phyloP scores from a whole-genome alignment of 306 rosid species.

The Mimosa bimucronata region DNA sequence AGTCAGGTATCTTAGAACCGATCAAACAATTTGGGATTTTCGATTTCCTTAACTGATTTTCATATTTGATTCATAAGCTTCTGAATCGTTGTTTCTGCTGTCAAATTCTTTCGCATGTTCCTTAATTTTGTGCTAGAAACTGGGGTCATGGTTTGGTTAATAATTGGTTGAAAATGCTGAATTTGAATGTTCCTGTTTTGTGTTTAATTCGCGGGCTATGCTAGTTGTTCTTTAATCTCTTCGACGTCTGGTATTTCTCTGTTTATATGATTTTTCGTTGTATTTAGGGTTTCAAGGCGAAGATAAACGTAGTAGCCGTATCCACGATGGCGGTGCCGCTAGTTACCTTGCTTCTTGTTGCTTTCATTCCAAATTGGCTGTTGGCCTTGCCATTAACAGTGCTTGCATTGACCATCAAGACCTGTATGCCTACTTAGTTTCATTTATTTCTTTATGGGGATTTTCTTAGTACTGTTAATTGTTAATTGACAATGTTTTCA shows the following conservation, averaged over 20 bases:
- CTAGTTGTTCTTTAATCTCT: neutral
- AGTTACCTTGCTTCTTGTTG: slow-evolving; percentile 49
- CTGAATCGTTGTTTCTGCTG: neutral
- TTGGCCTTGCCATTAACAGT: slow-evolving; percentile 60
- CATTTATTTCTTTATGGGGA: neutral
- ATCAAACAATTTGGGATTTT: neutral
- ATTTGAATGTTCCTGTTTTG: neutral
- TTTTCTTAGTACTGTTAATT: neutral
- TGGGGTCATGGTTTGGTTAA: slow-evolving; percentile 17
- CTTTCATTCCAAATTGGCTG: slow-evolving; percentile 47
- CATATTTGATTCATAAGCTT: slow-evolving; percentile 1
- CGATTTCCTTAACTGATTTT: neutral
- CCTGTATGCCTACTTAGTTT: slow-evolving; percentile 27
- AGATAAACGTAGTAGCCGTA: slow-evolving; percentile 35
- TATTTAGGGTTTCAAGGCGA: slow-evolving; percentile 33
- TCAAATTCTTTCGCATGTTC: neutral
- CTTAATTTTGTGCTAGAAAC: neutral
- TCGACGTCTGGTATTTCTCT: slow-evolving; percentile 3
- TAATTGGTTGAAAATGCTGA: neutral
- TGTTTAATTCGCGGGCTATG: too few species aligned
- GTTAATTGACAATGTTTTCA: too few species aligned
- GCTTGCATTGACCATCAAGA: slow-evolving; percentile 75
- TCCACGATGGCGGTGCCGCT: slow-evolving; percentile 39
- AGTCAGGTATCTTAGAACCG: neutral
- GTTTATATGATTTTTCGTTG: neutral